phyloP scores from a whole-genome alignment of 768 basidiomycete species.

The Tricholoma terreum region DNA sequence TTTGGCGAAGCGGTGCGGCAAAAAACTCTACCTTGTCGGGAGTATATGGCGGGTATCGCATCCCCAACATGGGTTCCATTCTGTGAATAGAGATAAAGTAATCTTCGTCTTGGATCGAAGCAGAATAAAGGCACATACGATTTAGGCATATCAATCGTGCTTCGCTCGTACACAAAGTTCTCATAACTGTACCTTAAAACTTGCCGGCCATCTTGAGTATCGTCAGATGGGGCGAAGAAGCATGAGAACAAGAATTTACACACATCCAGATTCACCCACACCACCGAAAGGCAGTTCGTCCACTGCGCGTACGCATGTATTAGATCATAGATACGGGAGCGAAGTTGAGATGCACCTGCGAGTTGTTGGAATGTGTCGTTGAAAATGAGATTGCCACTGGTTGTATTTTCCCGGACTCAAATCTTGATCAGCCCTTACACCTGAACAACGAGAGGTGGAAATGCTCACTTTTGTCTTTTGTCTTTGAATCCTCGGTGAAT shows the following conservation, averaged over 20 bases:
- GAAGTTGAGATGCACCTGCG: conserved; percentile 32
- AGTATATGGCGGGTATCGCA: conserved; percentile 54
- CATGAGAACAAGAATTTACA: conserved; percentile 17
- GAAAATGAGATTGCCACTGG: conserved; percentile 53
- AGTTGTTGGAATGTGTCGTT: conserved; percentile 63
- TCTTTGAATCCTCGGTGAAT: conserved; percentile 49
- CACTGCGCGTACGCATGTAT: conserved; percentile 11
- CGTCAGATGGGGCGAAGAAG: neutral
- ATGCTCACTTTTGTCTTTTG: conserved; percentile 37
- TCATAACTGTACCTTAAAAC: conserved; percentile 52
- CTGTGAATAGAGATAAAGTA: conserved; percentile 23
- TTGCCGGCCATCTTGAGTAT: conserved; percentile 50
- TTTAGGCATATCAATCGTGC: conserved; percentile 48
- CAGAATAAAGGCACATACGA: conserved; percentile 35
- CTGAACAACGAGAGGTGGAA: neutral
- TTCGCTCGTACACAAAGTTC: conserved; percentile 47
- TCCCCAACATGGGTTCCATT: conserved; percentile 34
- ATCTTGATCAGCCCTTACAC: neutral
- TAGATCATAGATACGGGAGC: neutral
- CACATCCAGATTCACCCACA: conserved; percentile 65
- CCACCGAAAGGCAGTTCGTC: conserved; percentile 48
- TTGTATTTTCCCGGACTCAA: conserved; percentile 52
- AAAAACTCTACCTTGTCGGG: conserved; percentile 33
- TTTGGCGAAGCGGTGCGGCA: conserved; percentile 13
- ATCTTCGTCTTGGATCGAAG: neutral